A percentile compares a stretch with the other conserved stretches of the same genome.
These are phyloP conservation scores for Lenzites betulinus DNA, from an alignment of 768 basidiomycete species.

Conservation along the genomic window DNA sequence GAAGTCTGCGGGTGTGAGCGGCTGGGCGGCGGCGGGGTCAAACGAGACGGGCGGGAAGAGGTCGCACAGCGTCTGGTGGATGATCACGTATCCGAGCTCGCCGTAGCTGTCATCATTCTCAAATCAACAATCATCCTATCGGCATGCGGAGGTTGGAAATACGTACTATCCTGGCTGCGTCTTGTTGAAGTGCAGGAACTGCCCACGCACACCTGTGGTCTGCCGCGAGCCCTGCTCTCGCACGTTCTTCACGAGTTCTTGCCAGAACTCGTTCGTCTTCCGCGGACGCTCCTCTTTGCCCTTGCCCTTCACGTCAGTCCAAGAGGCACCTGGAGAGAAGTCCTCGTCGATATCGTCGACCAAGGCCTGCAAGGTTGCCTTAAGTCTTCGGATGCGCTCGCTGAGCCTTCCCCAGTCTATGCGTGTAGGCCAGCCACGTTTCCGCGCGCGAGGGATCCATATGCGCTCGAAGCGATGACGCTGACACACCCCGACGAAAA, in stretches of 20 bases:
- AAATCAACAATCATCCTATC: background rate
- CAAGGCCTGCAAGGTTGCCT: slow-evolving; percentile 46
- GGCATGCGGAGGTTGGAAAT: background rate
- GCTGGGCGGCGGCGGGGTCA: slow-evolving; percentile 52
- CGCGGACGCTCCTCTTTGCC: slow-evolving; percentile 30
- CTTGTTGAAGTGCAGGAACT: slow-evolving; percentile 79
- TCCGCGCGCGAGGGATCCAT: slow-evolving; percentile 69
- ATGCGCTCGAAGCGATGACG: slow-evolving; percentile 77
- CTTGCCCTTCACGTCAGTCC: slow-evolving; percentile 6
- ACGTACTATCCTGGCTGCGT: slow-evolving; percentile 90
- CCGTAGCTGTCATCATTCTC: slow-evolving; percentile 64
- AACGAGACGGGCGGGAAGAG: slow-evolving; percentile 69
- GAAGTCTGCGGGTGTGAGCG: slow-evolving; percentile 76
- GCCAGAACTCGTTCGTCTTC: slow-evolving; percentile 65
- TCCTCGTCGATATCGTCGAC: slow-evolving; percentile 48
- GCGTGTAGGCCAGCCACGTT: slow-evolving; percentile 73
- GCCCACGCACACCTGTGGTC: slow-evolving; percentile 67
- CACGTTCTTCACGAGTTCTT: slow-evolving; percentile 61
- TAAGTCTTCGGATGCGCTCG: slow-evolving; percentile 55
- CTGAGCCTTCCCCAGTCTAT: slow-evolving; percentile 66
- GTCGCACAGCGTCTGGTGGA: slow-evolving; percentile 73
- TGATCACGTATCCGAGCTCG: slow-evolving; percentile 79
- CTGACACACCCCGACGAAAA: slow-evolving; percentile 71
- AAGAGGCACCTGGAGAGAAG: slow-evolving; percentile 14
- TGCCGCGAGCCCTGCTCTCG: slow-evolving; percentile 65